Conservation (phyloP, 2,329 filamentous ascomycete genomes). For the Clarireedia homoeocarpa region DNA sequence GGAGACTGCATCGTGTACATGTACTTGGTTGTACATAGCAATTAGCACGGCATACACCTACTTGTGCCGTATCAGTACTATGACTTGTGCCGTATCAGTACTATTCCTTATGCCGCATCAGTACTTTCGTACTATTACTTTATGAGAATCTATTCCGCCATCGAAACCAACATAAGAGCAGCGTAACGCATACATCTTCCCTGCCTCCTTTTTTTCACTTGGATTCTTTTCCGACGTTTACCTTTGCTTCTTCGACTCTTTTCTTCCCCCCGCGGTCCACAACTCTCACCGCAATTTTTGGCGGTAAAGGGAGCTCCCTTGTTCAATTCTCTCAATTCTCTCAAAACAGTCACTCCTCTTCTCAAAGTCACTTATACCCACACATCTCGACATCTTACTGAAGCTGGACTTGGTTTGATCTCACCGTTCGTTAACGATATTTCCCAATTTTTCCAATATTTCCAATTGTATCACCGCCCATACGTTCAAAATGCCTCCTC, state of each 20-base stretch:
- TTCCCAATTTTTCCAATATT: background rate
- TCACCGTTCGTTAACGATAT: no score
- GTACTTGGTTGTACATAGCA: background rate
- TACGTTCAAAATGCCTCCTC: conserved; percentile 9
- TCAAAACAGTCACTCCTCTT: background rate
- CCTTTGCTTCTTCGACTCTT: background rate
- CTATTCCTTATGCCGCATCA: background rate
- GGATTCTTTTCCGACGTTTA: background rate
- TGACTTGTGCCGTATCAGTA: background rate
- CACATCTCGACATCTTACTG: background rate
- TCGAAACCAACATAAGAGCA: background rate
- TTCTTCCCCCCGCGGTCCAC: background rate
- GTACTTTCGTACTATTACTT: background rate
- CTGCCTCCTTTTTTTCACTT: background rate
- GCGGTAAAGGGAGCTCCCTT: conserved; percentile 1
- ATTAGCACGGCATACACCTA: background rate
- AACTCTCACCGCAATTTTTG: conserved; percentile 5
- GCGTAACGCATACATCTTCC: background rate
- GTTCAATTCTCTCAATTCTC: background rate
- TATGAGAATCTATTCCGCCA: background rate
- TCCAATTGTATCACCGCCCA: background rate
- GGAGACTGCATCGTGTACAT: background rate
- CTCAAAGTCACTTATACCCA: background rate
- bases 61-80: background rate
- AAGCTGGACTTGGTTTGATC: conserved; percentile 4